Base-by-base conservation (phyloP, 176 grass and related monocot genomes). In the Cymbopogon citratus region DNA sequence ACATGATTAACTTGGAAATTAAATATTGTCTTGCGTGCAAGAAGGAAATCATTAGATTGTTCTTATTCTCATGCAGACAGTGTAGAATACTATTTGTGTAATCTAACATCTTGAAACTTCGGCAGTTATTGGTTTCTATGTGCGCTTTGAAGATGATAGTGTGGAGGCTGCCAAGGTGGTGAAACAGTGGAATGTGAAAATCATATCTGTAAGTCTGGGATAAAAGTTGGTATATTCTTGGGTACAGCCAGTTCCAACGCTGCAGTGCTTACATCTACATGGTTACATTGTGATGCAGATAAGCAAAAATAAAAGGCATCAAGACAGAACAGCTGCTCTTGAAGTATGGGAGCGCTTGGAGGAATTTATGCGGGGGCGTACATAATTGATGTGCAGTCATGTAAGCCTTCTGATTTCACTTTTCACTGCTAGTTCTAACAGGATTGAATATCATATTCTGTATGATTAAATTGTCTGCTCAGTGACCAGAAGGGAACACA, bases 91-190 rank as follows among this genome's bases (percentile, higher is more conserved):
- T 70, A 73, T 84, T 15, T 73, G 3, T 48, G 26, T 71, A 48
- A 8, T 40, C 74, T 80, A 66, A 89, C 80, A 80, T 85, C 69
- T 89, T 81, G 16, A 36, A 76, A 76, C 25, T 88, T 81, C 15
- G 62, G 54, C 88, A 98, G 95, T 98, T 85, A 87, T 92, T 80
- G 95, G 95, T 28, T 93, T 98, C 80, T 98, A 67, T 63, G 83
- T 98, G 54, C 95, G 95, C 68, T 98, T 98, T n/a, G 95, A 98
- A 79, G 95, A 98, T 81, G 95, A 98, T 77, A 98, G 95, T 44
- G 92, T 98, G 69, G 95, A 98, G 76, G 83, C 92, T 33, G 95
- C 95, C 51, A 98, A 94, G 83, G 90, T 91, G 31, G 92, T 93
- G 63, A 94, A 98, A 79, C 95, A 98, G 69, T 98, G 95, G 95